Base-by-base conservation (phyloP, 345 rosid species). In the Isatis tinctoria region DNA sequence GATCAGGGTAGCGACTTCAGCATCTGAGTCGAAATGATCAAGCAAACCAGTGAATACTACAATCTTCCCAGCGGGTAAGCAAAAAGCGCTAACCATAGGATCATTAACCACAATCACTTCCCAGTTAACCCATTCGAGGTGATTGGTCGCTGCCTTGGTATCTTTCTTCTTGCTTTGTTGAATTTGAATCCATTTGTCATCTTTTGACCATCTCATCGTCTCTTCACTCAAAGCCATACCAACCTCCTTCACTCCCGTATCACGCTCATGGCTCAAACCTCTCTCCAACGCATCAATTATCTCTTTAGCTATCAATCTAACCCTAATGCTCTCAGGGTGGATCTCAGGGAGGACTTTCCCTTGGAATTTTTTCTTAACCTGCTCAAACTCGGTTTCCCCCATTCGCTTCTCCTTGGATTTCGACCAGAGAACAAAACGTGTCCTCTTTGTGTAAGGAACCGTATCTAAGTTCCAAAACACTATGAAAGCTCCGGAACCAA, bases 31-130 rank as follows among this genome's bases (percentile, higher is more conserved):
- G 60, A 95, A 88, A 74, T 82, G 89, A 17, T 92, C 67, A n/a
- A 92, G 82, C 82, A 95, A 78, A 17, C 99, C 99, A 2, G 96
- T 84, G 67, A 86, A 92, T 8, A 95, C 94, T 20, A 92, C 98
- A 68, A 95, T 88, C 81, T 92, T 90, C 60, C 97, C 98, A 54
- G 91, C 97, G 32, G 98, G 98, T 67, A 90, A 80, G 71, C 97
- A 92, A 60, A 92, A 83, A 32, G 99, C 99, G 71, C 90, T 88
- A 30, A 88, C 85, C 36, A 82, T 74, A 65, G 94, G 89, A 48
- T 90, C 89, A 28, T 95, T 81, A 74, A 88, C 92, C 62, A 95
- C 97, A 82, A 92, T 68, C 37, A 95, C 84, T 82, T 92, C 99
- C 98, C 99, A 95, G 58, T 85, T 86, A 47, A 92, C 74, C 20